Evolutionary conservation across 805 yeast genomes (phyloP).

Genomic region (Brettanomyces bruxellensis): DNA sequence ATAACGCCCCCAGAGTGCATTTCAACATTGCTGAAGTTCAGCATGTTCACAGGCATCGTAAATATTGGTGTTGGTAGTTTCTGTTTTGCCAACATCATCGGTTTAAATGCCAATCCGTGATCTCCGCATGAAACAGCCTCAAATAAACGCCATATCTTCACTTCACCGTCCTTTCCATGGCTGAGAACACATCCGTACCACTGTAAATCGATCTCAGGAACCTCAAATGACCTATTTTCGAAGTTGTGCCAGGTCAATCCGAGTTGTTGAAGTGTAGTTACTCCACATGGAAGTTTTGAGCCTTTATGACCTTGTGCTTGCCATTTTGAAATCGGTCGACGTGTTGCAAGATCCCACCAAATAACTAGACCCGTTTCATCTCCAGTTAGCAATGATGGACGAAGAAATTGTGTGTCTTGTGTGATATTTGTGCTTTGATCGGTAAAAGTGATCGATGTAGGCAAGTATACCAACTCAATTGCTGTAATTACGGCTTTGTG

Average conservation of each 20-base stretch:
- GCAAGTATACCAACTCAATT: conserved; percentile 3
- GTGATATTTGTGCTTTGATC: background rate
- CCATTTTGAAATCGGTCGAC: conserved; percentile 52
- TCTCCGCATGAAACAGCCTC: conserved; percentile 6
- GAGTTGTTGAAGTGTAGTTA: conserved; percentile 41
- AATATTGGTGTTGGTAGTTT: conserved; percentile 18
- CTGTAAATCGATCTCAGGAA: conserved; percentile 15
- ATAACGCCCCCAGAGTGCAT: conserved; percentile 20
- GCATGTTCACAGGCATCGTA: conserved; percentile 60
- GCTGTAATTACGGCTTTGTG: conserved; percentile 15
- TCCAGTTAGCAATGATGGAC: conserved; percentile 37
- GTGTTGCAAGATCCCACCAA: conserved; percentile 53
- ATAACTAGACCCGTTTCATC: conserved; percentile 57
- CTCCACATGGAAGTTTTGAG: conserved; percentile 23
- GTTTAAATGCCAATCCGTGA: background rate
- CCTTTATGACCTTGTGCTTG: conserved; percentile 37
- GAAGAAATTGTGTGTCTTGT: conserved; percentile 15
- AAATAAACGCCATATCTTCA: conserved; percentile 37
- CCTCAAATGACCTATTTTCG: background rate
- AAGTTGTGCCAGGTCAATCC: conserved; percentile 25
- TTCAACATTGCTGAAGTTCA: conserved; percentile 65
- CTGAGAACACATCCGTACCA: conserved; percentile 41
- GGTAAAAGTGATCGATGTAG: conserved; percentile 2
- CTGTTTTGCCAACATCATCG: background rate
- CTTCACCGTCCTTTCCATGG: conserved; percentile 59